Evolutionary conservation across 257 asterid genomes (phyloP).

Genomic region (Haberlea rhodopensis): DNA sequence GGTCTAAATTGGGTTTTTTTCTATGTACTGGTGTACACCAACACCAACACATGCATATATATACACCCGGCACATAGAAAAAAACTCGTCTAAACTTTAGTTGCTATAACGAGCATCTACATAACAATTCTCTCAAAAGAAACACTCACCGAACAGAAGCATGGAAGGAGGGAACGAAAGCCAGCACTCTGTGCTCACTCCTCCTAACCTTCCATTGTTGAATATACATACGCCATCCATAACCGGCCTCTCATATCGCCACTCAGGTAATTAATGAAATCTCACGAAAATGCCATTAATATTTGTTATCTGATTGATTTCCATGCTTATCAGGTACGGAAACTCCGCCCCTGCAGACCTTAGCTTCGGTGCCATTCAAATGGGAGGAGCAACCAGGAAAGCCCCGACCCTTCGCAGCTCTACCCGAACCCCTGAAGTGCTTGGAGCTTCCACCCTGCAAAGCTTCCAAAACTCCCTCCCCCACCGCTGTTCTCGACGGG

Average conservation of each 20-base stretch:
- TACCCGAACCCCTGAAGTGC: constrained; percentile 33
- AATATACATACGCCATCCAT: not conserved
- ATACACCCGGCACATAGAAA: too few relatives aligned
- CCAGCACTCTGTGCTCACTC: not conserved
- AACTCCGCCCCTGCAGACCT: constrained; percentile 54
- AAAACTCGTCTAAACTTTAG: too few relatives aligned
- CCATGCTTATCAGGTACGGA: constrained; percentile 33
- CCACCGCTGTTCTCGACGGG: constrained; percentile 62
- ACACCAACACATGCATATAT: too few relatives aligned
- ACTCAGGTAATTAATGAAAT: not conserved
- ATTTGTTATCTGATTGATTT: not conserved
- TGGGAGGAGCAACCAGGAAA: constrained; percentile 88
- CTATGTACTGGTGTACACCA: too few relatives aligned
- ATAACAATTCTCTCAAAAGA: too few relatives aligned
- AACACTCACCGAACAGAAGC: not conserved
- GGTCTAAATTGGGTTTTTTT: too few relatives aligned
- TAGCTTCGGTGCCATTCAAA: constrained; percentile 66
- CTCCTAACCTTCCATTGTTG: not conserved
- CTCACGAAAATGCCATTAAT: too few relatives aligned
- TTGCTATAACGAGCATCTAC: too few relatives aligned
- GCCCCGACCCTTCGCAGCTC: constrained; percentile 53
- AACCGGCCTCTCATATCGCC: not conserved
- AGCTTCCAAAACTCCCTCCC: constrained; percentile 47
- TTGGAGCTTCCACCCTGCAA: constrained; percentile 62
- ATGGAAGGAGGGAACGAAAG: not conserved